Percentiles rank a stretch among this genome's conserved stretches.
Conservation (phyloP, 345 rosid species). For the Ceriops tagal region DNA sequence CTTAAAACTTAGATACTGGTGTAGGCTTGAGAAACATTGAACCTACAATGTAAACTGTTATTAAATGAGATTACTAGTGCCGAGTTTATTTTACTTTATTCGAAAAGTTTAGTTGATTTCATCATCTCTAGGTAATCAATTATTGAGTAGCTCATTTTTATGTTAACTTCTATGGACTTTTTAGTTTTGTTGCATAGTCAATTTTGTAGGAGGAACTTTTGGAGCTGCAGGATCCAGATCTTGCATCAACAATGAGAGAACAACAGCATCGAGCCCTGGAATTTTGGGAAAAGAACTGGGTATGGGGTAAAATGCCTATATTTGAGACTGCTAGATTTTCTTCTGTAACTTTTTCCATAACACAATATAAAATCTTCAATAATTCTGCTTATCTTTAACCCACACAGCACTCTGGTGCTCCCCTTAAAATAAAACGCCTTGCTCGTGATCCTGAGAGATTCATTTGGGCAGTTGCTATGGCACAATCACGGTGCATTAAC, state of each 20-base stretch:
- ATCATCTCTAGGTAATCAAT: not conserved
- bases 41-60: not conserved
- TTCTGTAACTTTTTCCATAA: not conserved
- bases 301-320: conserved; percentile 23
- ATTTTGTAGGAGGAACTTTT: conserved; percentile 61
- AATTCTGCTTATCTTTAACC: conserved; percentile 16
- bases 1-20: not conserved
- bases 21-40: not conserved
- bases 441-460: conserved; percentile 79
- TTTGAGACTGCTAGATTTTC: conserved; percentile 8
- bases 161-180: not conserved
- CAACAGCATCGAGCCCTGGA: conserved; percentile 64
- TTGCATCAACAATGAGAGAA: conserved; percentile 70
- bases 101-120: not conserved
- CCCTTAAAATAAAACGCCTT: conserved; percentile 86
- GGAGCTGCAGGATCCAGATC: conserved; percentile 81
- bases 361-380: conserved; percentile 5
- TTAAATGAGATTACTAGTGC: not conserved
- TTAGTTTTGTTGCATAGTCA: conserved; percentile 1
- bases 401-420: conserved; percentile 67
- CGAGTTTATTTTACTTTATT: not conserved
- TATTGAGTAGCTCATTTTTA: not conserved
- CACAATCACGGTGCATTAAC: conserved; percentile 77
- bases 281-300: conserved; percentile 96
- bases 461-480: conserved; percentile 80